These are phyloP conservation scores for Colletotrichum caudatum DNA, from an alignment of 2,329 filamentous ascomycete species.

Conservation along the genomic window DNA sequence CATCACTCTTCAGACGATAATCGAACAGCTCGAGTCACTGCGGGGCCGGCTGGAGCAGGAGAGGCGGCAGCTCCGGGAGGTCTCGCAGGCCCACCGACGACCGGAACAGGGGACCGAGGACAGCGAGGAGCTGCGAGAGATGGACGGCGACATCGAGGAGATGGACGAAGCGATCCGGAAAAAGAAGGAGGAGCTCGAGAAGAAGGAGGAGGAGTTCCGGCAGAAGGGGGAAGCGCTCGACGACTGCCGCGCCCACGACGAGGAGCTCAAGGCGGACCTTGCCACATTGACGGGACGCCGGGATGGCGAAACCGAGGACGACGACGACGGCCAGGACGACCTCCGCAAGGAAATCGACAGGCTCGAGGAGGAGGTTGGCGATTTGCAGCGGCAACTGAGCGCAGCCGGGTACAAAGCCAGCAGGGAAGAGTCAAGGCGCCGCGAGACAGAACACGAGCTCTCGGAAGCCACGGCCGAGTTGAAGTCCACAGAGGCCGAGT, in stretches of 20 bases:
- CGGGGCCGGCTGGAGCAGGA: neutral
- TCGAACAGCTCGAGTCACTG: neutral
- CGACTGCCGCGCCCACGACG: neutral
- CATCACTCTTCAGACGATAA: neutral
- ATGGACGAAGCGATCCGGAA: neutral
- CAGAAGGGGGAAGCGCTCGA: neutral
- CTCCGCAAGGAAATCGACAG: neutral
- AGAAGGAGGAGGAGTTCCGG: neutral
- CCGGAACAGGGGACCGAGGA: neutral
- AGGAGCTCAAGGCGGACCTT: neutral
- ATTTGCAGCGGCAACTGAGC: neutral
- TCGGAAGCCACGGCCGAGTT: slow-evolving; percentile 4
- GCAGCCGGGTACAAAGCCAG: neutral
- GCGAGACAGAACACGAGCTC: neutral
- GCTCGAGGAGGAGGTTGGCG: slow-evolving; percentile 10
- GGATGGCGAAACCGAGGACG: neutral
- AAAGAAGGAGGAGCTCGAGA: neutral
- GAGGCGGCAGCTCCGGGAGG: neutral
- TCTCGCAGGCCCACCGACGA: too few relatives aligned
- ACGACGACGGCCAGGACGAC: neutral
- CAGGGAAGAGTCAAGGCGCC: slow-evolving; percentile 9
- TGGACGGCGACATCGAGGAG: neutral
- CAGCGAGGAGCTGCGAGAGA: neutral
- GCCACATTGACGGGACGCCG: neutral
- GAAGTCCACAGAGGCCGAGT: neutral